Conservation (phyloP, 2,329 filamentous ascomycete species). For the Xylaria multiplex region DNA sequence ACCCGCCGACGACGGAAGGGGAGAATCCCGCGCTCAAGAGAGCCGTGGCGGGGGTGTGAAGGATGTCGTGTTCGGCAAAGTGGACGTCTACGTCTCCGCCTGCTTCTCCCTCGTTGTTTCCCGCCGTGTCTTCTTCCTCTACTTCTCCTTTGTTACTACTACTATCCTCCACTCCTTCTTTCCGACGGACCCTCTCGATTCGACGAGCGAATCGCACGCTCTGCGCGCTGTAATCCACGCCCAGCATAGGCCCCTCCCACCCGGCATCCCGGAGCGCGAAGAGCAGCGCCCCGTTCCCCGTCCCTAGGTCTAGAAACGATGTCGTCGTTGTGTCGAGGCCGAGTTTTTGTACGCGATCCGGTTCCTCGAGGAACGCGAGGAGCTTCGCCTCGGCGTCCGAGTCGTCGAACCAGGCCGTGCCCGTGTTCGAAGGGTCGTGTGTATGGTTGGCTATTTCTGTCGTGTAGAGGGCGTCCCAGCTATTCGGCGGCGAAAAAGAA, state of each 20-base stretch:
- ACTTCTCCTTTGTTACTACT: constrained; percentile 7
- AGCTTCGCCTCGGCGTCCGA: constrained; percentile 86
- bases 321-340: constrained; percentile 50
- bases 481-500: constrained; percentile 49
- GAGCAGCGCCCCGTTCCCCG: constrained; percentile 93
- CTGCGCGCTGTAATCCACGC: constrained; percentile 84
- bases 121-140: constrained; percentile 41
- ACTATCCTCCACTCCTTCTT: constrained; percentile 38
- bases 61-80: constrained; percentile 71
- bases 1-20: constrained; percentile 59
- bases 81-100: constrained; percentile 46
- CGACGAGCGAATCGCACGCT: constrained; percentile 78
- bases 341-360: constrained; percentile 30
- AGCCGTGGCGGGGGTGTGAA: constrained; percentile 55
- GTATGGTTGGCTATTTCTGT: constrained; percentile 77
- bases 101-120: constrained; percentile 27
- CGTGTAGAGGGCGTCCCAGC: constrained; percentile 80
- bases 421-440: constrained; percentile 78
- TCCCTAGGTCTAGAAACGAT: constrained; percentile 85
- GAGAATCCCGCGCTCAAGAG: constrained; percentile 47
- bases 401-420: constrained; percentile 97
- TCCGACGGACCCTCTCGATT: constrained; percentile 59
- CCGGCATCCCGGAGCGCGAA: constrained; percentile 75
- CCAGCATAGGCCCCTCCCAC: constrained; percentile 78
- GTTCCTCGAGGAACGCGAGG: constrained; percentile 69